Evolutionary conservation across 2,329 filamentous ascomycete genomes (phyloP), one percentile per base, ranked within the genome.

Genomic region (Xylaria sp.): DNA sequence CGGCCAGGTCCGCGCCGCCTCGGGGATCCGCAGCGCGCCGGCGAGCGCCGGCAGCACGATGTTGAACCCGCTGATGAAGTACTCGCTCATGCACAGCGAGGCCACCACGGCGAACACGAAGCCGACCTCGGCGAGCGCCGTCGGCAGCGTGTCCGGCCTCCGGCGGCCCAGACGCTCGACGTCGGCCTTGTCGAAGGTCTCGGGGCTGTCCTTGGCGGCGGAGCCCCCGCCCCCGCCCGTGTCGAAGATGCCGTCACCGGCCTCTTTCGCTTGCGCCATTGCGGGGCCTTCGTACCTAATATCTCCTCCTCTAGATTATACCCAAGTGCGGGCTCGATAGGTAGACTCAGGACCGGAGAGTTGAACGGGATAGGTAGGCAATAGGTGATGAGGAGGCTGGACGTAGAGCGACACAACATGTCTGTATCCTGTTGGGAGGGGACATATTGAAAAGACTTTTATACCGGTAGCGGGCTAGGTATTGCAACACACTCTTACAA

Each of bases 41-140:
- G 84, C 76, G 2, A 94, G 70, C 0, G 83, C 83, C 1, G 90
- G 90, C 0, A 92, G 71, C 21, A 93, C 82, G 61, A 88, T 87
- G 54, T 81, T 82, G 69, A 92, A 94, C 26, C 91, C 91, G 43
- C 86, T 89, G 46, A 93, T 82, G 66, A 88, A 89, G 71, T 87
- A 92, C 73, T 92, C 89, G 78, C 84, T 64, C 52, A 86, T 74
- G 50, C 85, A 78, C 70, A 85, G 80, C 18, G 81, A 84, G 65
- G 82, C 76, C 8, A 84, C 69, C 26, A 86, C 75, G 0, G 82
- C 79, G 60, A 85, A 80, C 62, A 83, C 78, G 64, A 87, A 88
- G 2, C 77, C 78, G n/a, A 80, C 59, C 63, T 88, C 85, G 3
- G 79, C 69, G 68, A 75, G 78, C 22, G 73, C 65, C 2, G 76